Conservation (phyloP, 1,139 yeast species). For the Schwanniomyces etchellsii region DNA sequence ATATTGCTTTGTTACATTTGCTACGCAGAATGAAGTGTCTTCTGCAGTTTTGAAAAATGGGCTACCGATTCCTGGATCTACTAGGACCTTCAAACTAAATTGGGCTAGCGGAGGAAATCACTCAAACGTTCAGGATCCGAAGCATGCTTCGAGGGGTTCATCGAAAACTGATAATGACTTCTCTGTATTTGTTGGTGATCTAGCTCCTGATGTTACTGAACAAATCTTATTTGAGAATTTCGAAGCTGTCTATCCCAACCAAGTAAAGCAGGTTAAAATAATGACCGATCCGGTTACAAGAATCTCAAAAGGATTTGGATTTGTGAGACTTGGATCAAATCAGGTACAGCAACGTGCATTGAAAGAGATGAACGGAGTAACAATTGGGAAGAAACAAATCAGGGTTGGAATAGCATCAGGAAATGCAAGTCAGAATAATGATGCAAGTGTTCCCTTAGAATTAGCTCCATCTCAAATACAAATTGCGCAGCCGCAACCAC, state of each 20-base stretch:
- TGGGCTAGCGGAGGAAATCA: constrained; percentile 64
- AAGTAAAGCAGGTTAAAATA: constrained; percentile 80
- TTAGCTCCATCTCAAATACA: constrained; percentile 9
- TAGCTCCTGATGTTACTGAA: constrained; percentile 74
- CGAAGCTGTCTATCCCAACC: constrained; percentile 58
- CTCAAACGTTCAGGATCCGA: constrained; percentile 1
- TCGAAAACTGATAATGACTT: constrained; percentile 12
- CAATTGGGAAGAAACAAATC: constrained; percentile 70
- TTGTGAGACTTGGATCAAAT: constrained; percentile 73
- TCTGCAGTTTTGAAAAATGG: constrained; percentile 71
- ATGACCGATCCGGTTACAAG: constrained; percentile 79
- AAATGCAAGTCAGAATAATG: constrained; percentile 5
- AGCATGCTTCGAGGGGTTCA: constrained; percentile 1
- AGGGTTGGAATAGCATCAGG: constrained; percentile 49
- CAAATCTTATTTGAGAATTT: constrained; percentile 61
- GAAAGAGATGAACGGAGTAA: constrained; percentile 75
- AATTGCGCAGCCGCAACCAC: constrained; percentile 30
- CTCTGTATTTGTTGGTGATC: constrained; percentile 83
- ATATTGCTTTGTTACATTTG: constrained; percentile 84
- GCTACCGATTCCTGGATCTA: constrained; percentile 53
- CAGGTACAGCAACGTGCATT: constrained; percentile 73
- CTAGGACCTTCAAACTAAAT: constrained; percentile 63
- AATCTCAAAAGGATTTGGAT: constrained; percentile 82
- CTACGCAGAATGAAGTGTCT: constrained; percentile 59
- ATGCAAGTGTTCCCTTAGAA: constrained; percentile 5